These are phyloP conservation scores for Astragalus glycyphyllos DNA, from an alignment of 306 rosid species.

Conservation along the genomic window DNA sequence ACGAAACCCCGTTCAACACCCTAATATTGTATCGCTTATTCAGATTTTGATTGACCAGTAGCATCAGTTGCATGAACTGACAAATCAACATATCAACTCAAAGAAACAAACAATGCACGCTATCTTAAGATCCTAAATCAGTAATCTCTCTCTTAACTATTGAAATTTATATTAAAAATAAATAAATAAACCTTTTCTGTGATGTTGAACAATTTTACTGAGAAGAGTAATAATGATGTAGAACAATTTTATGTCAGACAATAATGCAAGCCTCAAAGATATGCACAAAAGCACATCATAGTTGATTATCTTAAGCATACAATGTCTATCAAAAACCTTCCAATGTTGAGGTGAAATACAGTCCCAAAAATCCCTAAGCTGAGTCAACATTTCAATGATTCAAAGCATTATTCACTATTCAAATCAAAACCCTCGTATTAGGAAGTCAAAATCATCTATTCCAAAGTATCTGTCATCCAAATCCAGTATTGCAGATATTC, in stretches of 20 bases:
- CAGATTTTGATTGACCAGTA: constrained; percentile 14
- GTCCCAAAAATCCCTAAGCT: constrained; percentile 37
- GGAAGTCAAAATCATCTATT: not conserved
- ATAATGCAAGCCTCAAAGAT: constrained; percentile 4
- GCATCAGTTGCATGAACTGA: constrained; percentile 20
- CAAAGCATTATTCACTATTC: too few species aligned
- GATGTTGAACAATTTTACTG: not conserved
- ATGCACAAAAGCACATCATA: constrained; percentile 8
- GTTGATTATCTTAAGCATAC: constrained; percentile 5
- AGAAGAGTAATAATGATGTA: constrained; percentile 17
- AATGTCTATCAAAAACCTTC: not conserved
- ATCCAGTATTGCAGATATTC: constrained; percentile 30
- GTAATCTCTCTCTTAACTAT: not conserved
- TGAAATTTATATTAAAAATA: not conserved
- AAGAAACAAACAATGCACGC: not conserved
- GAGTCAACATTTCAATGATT: too few species aligned
- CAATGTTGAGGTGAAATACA: constrained; percentile 26
- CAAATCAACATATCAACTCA: constrained; percentile 14
- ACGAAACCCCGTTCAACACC: not conserved
- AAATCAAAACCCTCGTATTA: constrained; percentile 40
- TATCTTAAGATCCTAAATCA: constrained; percentile 29
- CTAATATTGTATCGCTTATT: not conserved
- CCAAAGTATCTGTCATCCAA: constrained; percentile 19
- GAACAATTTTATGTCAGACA: not conserved
- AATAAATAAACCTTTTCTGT: not conserved